Conservation (phyloP, 2,329 filamentous ascomycete species). For the Aurifilum marmelostoma region DNA sequence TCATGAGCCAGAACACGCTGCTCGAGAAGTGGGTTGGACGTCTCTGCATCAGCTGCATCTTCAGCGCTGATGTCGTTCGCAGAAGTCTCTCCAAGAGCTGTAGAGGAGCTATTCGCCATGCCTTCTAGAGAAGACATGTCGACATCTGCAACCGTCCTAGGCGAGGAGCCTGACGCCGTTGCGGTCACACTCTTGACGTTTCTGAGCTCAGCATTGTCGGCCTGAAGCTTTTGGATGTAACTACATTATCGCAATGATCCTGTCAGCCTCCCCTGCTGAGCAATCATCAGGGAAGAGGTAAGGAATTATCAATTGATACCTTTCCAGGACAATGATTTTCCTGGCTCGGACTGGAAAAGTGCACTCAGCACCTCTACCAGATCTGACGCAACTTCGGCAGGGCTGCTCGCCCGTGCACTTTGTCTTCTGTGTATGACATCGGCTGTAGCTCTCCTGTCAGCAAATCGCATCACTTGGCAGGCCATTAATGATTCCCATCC, state of each 20-base stretch:
- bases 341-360: conserved; percentile 30
- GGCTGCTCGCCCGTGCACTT: conserved; percentile 32
- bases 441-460: conserved; percentile 20
- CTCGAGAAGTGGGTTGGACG: conserved; percentile 30
- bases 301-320: conserved; percentile 13
- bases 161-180: conserved; percentile 6
- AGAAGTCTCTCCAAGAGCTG: neutral
- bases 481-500: neutral
- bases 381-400: conserved; percentile 30
- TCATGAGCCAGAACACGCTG: conserved; percentile 29
- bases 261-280: neutral
- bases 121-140: neutral
- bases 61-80: conserved; percentile 19
- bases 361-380: conserved; percentile 28
- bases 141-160: neutral
- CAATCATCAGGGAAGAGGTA: too few species aligned
- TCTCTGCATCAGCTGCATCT: conserved; percentile 29
- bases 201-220: conserved; percentile 30
- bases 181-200: neutral
- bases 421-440: conserved; percentile 33
- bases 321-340: conserved; percentile 32
- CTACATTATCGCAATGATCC: conserved; percentile 9
- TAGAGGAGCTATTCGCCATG: neutral
- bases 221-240: conserved; percentile 30
- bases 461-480: too few species aligned